Conservation (phyloP, 2,329 filamentous ascomycete species). For the Cordyceps farinosa region DNA sequence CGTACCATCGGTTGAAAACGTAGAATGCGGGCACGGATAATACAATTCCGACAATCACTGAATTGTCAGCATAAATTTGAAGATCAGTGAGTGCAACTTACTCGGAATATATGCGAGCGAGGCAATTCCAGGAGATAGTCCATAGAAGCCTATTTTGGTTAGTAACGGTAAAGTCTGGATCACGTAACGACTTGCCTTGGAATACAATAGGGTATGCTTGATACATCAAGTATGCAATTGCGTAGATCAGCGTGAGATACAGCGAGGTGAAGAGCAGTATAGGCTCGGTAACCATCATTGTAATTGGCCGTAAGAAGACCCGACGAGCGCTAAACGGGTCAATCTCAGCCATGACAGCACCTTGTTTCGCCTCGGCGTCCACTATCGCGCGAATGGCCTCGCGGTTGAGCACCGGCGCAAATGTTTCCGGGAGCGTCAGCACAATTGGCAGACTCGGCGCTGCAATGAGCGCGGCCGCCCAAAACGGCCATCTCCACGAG, state of each 20-base stretch:
- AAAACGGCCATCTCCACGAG: slow-evolving; percentile 41
- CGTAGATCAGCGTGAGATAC: slow-evolving; percentile 50
- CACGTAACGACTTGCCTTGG: slow-evolving; percentile 24
- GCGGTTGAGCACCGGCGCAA: slow-evolving; percentile 48
- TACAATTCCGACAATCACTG: slow-evolving; percentile 30
- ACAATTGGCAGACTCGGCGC: slow-evolving; percentile 29
- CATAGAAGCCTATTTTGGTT: slow-evolving; percentile 30
- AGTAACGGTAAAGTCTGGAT: neutral
- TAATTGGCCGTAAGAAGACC: slow-evolving; percentile 48
- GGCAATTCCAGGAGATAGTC: slow-evolving; percentile 44
- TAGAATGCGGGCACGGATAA: slow-evolving; percentile 25
- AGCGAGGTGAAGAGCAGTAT: slow-evolving; percentile 46
- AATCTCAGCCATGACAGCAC: slow-evolving; percentile 38
- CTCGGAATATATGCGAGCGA: slow-evolving; percentile 47
- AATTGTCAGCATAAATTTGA: neutral
- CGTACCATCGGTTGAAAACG: slow-evolving; percentile 29
- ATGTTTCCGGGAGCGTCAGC: slow-evolving; percentile 43
- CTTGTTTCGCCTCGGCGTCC: slow-evolving; percentile 40
- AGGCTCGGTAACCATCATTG: slow-evolving; percentile 46
- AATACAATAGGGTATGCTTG: slow-evolving; percentile 50
- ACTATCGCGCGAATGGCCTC: slow-evolving; percentile 39
- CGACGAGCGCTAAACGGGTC: slow-evolving; percentile 38
- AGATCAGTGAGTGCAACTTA: slow-evolving; percentile 30
- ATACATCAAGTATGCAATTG: slow-evolving; percentile 51
- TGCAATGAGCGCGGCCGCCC: slow-evolving; percentile 35